phyloP scores from a whole-genome alignment of 2,329 filamentous ascomycete genomes.

The Cercospora sojina region DNA sequence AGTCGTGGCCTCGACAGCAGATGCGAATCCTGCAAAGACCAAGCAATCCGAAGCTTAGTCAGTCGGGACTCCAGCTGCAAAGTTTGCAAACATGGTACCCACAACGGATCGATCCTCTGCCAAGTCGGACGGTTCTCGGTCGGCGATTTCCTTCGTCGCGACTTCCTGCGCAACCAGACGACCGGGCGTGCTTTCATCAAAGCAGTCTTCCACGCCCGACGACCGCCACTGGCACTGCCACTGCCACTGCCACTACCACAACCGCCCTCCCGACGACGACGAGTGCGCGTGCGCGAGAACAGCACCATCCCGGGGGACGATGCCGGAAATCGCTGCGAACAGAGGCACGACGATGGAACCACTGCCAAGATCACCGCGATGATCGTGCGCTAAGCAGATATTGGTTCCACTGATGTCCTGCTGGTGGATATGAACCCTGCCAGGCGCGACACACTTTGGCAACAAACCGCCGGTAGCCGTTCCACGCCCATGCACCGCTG shows the following conservation, averaged over 20 bases:
- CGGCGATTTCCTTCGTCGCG: neutral
- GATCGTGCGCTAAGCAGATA: neutral
- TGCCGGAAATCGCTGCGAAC: neutral
- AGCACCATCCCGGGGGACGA: neutral
- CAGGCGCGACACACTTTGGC: neutral
- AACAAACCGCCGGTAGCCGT: slow-evolving; percentile 13
- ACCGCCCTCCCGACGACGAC: neutral
- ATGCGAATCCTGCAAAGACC: neutral
- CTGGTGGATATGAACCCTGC: slow-evolving; percentile 9
- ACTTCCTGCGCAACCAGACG: neutral
- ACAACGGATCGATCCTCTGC: neutral
- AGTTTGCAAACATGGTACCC: too few relatives aligned
- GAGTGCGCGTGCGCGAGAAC: neutral
- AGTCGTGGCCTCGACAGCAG: neutral
- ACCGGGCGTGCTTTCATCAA: neutral
- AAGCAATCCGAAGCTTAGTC: slow-evolving; percentile 3
- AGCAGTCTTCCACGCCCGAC: neutral
- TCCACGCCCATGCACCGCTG: neutral
- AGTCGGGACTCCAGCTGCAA: too few relatives aligned
- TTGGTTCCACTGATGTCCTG: neutral
- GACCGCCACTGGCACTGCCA: too few relatives aligned
- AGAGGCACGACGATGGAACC: neutral
- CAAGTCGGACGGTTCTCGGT: slow-evolving; percentile 4
- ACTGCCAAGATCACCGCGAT: neutral
- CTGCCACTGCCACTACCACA: neutral